Evolutionary conservation across 2,329 filamentous ascomycete genomes (phyloP).

Genomic region (Botrytis fragariae): DNA sequence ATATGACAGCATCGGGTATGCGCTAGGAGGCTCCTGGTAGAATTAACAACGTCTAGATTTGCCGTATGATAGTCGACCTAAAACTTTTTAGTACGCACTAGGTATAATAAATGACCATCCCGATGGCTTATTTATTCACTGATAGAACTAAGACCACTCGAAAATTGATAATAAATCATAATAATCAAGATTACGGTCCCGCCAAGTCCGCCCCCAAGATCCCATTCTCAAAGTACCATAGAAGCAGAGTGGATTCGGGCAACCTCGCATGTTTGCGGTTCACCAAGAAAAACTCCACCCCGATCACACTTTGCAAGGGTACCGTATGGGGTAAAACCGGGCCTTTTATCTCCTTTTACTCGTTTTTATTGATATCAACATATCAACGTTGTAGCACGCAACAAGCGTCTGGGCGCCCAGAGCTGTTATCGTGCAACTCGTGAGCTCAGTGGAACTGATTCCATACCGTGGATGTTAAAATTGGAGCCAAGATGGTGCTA

Average conservation of each 20-base stretch:
- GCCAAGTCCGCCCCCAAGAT: neutral
- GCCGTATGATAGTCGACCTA: neutral
- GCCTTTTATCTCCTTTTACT: neutral
- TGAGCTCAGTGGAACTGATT: neutral
- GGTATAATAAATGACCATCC: neutral
- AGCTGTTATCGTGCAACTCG: neutral
- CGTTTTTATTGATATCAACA: neutral
- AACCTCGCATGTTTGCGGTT: neutral
- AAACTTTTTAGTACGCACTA: neutral
- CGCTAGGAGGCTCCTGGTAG: neutral
- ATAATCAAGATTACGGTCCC: neutral
- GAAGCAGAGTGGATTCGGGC: neutral
- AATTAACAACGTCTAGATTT: neutral
- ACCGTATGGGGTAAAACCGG: slow-evolving; percentile 6
- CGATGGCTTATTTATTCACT: neutral
- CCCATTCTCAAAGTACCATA: neutral
- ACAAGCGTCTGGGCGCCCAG: slow-evolving; percentile 7
- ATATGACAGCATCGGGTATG: neutral
- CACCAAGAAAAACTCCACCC: neutral
- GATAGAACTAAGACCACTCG: neutral
- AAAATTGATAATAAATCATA: neutral
- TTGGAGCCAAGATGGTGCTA: neutral
- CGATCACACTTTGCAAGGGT: neutral
- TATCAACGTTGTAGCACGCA: neutral
- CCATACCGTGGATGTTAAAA: neutral